Percentiles rank a stretch among this genome's conserved stretches.
These are phyloP conservation scores for Fomes fomentarius DNA, from an alignment of 1,284 basidiomycete species.

Conservation along the genomic window DNA sequence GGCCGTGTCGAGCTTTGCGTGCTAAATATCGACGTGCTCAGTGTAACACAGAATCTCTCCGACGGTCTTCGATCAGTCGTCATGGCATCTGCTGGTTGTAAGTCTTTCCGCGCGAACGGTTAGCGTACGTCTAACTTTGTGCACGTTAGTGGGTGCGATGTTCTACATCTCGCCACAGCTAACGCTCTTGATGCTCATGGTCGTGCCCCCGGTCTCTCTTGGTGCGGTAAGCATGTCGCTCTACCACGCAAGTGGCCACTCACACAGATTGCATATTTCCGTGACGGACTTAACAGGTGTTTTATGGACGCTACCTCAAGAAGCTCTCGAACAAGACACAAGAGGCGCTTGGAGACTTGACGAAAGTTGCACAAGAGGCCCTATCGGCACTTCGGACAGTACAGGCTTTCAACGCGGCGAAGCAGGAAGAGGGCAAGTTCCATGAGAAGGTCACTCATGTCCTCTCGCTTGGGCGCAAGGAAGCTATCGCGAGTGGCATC, in stretches of 20 bases:
- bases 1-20: too few relatives aligned
- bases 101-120: constrained; percentile 35
- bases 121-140: background rate
- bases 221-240: constrained; percentile 71
- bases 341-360: constrained; percentile 94
- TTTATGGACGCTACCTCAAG: constrained; percentile 95
- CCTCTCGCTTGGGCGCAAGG: constrained; percentile 80
- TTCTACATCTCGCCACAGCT: constrained; percentile 92
- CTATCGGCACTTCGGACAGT: constrained; percentile 93
- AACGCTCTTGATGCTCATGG: constrained; percentile 90
- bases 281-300: constrained; percentile 67
- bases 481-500: constrained; percentile 89
- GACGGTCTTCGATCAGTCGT: constrained; percentile 89
- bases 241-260: background rate
- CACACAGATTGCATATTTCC: constrained; percentile 36
- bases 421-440: constrained; percentile 77
- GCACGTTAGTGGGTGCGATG: constrained; percentile 92
- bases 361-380: constrained; percentile 90
- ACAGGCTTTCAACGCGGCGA: constrained; percentile 84
- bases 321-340: constrained; percentile 91
- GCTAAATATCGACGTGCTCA: constrained; percentile 33
- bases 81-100: constrained; percentile 87
- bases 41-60: constrained; percentile 89
- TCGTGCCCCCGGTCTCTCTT: constrained; percentile 94
- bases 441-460: constrained; percentile 70